phyloP scores from a whole-genome alignment of 208 protist species.

The Blastocrithidia nonstop region DNA sequence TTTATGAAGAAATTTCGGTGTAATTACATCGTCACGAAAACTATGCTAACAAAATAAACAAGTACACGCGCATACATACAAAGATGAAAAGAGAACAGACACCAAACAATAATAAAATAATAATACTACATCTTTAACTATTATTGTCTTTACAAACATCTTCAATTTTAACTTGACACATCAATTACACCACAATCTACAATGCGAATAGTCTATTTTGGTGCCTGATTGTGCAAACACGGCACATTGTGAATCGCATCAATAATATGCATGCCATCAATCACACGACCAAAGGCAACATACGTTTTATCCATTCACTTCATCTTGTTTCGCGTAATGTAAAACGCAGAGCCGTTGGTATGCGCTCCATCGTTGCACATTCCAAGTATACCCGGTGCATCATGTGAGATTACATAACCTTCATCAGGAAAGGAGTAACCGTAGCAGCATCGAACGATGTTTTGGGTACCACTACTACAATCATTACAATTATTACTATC shows the following conservation, averaged over 20 bases:
- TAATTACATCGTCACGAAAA: too few relatives aligned
- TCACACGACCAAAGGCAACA: slow-evolving; percentile 91
- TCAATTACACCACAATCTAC: slow-evolving; percentile 70
- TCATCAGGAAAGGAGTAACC: slow-evolving; percentile 88
- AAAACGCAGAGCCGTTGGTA: slow-evolving; percentile 81
- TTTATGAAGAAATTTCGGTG: too few relatives aligned
- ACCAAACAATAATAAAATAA: too few relatives aligned
- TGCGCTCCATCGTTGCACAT: slow-evolving; percentile 85
- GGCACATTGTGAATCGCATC: slow-evolving; percentile 56
- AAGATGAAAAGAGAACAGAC: too few relatives aligned
- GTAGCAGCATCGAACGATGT: too few relatives aligned
- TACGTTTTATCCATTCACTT: slow-evolving; percentile 89
- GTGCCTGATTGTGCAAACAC: slow-evolving; percentile 74
- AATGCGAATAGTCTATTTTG: slow-evolving; percentile 40
- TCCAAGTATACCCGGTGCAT: slow-evolving; percentile 48
- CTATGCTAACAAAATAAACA: too few relatives aligned
- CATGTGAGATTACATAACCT: slow-evolving; percentile 86
- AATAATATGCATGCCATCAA: slow-evolving; percentile 81
- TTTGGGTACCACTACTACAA: too few relatives aligned
- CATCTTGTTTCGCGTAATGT: slow-evolving; percentile 66
- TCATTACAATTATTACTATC: too few relatives aligned
- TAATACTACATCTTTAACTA: too few relatives aligned
- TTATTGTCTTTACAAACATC: too few relatives aligned
- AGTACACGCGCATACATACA: too few relatives aligned
- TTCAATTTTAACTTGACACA: slow-evolving; percentile 29